A percentile compares a stretch with the other conserved stretches of the same genome.
Evolutionary conservation across 495 filamentous ascomycete species (phyloP).

Genomic region (Chaetomium fimeti): DNA sequence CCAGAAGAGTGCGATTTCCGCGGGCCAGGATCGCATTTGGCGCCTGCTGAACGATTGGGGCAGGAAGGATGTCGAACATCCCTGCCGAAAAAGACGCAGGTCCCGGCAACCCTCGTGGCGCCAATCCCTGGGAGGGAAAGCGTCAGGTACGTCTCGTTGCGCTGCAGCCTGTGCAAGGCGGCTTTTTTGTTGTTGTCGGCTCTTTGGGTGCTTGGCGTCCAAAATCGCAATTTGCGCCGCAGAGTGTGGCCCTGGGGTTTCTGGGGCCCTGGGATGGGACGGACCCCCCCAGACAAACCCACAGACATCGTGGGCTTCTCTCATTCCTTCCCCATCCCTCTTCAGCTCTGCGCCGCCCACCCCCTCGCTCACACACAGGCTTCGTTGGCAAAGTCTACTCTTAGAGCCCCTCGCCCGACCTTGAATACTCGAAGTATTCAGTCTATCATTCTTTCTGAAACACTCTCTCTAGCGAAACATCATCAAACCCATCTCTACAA

Average conservation of each 20-base stretch:
- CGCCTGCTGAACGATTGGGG: conserved; percentile 4
- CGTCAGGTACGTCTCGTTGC: not conserved
- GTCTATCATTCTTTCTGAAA: conserved; percentile 39
- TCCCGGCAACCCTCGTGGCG: conserved; percentile 19
- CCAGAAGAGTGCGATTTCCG: not conserved
- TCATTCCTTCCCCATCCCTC: conserved; percentile 13
- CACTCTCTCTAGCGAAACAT: conserved; percentile 4
- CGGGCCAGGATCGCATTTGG: conserved; percentile 1
- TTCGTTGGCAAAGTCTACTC: conserved; percentile 60
- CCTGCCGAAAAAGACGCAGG: conserved; percentile 22
- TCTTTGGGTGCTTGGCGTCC: conserved; percentile 12
- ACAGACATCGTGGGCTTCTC: conserved; percentile 22
- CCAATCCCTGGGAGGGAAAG: conserved; percentile 22
- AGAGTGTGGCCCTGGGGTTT: not conserved
- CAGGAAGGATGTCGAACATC: not conserved
- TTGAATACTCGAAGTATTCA: conserved; percentile 50
- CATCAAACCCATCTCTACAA: conserved; percentile 11
- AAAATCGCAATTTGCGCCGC: conserved; percentile 28
- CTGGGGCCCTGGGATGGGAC: too few species aligned
- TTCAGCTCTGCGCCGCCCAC: conserved; percentile 18
- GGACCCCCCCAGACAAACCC: conserved; percentile 1
- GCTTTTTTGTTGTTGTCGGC: conserved; percentile 15
- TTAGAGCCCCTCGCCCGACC: conserved; percentile 31
- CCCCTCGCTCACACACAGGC: conserved; percentile 38
- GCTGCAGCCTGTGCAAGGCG: not conserved